phyloP scores from a whole-genome alignment of 495 filamentous ascomycete genomes.

The Trypethelium eluteriae region DNA sequence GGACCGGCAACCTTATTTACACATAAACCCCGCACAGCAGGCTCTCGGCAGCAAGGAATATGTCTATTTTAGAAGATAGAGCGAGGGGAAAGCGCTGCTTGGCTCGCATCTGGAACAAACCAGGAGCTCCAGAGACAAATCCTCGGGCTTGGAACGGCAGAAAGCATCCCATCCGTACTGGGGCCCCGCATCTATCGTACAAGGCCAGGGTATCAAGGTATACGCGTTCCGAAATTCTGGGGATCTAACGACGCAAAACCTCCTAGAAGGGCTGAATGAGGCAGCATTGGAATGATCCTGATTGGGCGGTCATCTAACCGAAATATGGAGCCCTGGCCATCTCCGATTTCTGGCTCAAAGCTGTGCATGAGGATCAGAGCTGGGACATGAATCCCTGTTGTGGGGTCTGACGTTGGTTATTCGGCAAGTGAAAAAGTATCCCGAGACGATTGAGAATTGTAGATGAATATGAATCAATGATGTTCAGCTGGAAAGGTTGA shows the following conservation, averaged over 20 bases:
- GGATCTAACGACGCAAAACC: not conserved
- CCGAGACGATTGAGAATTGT: not conserved
- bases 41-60: constrained; percentile 10
- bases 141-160: not conserved
- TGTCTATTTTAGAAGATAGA: not conserved
- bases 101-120: not conserved
- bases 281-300: not conserved
- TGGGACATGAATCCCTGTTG: constrained; percentile 2
- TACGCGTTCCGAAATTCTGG: not conserved
- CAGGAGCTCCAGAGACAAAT: not conserved
- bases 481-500: not conserved
- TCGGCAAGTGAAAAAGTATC: not conserved
- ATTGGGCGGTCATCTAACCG: not conserved
- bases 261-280: not conserved
- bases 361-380: not conserved
- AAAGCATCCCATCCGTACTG: not conserved
- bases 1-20: not conserved
- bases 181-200: not conserved
- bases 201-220: not conserved
- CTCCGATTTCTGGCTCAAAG: constrained; percentile 4
- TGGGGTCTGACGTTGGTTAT: not conserved
- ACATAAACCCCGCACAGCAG: constrained; percentile 6
- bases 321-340: not conserved
- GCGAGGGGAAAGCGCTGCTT: not conserved
- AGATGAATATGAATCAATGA: not conserved